Conservation (phyloP, 164 flowering plant genomes). For the Warburgia ugandensis region DNA sequence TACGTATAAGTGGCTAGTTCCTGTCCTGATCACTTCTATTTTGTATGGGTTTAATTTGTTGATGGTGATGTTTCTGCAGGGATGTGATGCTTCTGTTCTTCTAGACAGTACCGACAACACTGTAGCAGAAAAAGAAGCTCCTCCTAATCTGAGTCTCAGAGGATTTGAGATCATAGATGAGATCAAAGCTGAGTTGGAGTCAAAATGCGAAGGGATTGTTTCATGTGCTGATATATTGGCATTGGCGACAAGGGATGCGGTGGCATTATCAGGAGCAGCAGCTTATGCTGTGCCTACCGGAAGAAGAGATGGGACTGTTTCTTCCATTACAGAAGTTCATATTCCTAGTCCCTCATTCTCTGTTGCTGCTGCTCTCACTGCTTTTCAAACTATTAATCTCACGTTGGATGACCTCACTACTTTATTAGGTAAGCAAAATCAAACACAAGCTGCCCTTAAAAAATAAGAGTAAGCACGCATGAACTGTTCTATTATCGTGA, state of each 20-base stretch:
- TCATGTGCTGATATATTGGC: conserved; percentile 34
- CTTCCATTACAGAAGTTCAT: conserved; percentile 20
- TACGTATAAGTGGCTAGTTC: too few relatives aligned
- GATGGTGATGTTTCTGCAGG: conserved; percentile 13
- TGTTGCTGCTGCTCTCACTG: conserved; percentile 7
- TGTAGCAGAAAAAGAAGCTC: conserved; percentile 24
- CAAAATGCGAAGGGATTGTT: conserved; percentile 16
- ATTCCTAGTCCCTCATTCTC: conserved; percentile 24
- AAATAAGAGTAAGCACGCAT: neutral
- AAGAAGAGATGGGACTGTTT: conserved; percentile 33
- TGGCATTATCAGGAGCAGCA: conserved; percentile 23
- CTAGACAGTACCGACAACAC: conserved; percentile 16
- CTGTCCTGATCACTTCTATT: neutral
- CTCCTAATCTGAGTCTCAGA: conserved; percentile 22
- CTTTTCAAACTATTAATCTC: conserved; percentile 22
- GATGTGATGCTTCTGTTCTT: conserved; percentile 38
- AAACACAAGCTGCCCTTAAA: neutral
- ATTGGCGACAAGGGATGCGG: conserved; percentile 27
- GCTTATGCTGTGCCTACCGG: conserved; percentile 31
- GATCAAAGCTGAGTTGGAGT: conserved; percentile 26
- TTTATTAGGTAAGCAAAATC: conserved; percentile 12
- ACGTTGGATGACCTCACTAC: conserved; percentile 26
- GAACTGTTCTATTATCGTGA: neutral
- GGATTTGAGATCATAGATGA: conserved; percentile 36
- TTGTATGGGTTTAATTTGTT: neutral